These are phyloP conservation scores for Lactarius hengduanensis DNA, from an alignment of 768 basidiomycete genomes.

Conservation along the genomic window DNA sequence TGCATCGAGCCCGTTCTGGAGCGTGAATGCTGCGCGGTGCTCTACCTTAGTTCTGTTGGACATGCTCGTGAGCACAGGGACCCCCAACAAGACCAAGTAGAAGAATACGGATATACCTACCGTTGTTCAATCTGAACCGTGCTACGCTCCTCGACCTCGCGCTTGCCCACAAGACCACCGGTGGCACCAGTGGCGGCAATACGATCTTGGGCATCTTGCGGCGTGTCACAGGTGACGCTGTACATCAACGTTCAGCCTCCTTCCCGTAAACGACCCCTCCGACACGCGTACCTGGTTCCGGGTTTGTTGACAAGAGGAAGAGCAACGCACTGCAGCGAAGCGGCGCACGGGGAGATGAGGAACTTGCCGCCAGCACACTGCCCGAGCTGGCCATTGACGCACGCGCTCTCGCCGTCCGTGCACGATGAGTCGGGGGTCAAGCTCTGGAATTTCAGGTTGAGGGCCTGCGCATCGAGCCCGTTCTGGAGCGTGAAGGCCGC, in stretches of 20 bases:
- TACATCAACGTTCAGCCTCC: neutral
- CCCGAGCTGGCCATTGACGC: conserved; percentile 26
- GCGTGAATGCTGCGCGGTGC: conserved; percentile 28
- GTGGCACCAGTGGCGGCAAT: conserved; percentile 30
- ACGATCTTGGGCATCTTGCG: conserved; percentile 28
- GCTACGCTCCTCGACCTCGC: conserved; percentile 12
- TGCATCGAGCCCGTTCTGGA: conserved; percentile 31
- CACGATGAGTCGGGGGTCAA: conserved; percentile 35
- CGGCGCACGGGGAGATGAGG: conserved; percentile 21
- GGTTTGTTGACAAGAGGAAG: conserved; percentile 36
- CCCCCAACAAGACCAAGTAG: neutral
- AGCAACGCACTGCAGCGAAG: conserved; percentile 28
- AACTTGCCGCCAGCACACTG: conserved; percentile 31
- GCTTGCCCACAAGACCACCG: conserved; percentile 25
- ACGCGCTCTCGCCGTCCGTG: conserved; percentile 36
- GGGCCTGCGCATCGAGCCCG: conserved; percentile 32
- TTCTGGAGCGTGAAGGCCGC: conserved; percentile 30
- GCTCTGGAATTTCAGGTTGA: conserved; percentile 30
- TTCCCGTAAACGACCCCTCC: neutral
- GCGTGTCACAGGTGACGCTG: conserved; percentile 31
- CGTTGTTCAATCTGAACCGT: neutral
- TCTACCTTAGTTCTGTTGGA: neutral
- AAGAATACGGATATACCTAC: neutral
- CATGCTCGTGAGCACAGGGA: neutral
- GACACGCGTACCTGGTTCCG: conserved; percentile 33